Base-by-base conservation (phyloP, 1,284 basidiomycete genomes). In the Apiotrichum sp. region DNA sequence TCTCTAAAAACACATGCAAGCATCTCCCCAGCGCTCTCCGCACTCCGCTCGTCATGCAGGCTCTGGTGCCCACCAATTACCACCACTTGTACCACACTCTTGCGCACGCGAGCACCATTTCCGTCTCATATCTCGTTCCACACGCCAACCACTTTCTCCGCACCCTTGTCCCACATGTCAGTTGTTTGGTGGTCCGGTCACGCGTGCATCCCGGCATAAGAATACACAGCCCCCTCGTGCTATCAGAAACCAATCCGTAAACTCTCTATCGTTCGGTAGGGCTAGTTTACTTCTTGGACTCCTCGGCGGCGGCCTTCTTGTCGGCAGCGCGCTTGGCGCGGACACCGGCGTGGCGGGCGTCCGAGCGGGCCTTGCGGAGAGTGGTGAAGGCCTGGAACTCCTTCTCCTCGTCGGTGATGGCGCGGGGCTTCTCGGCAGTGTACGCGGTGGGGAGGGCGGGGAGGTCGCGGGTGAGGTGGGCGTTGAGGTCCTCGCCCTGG, bases 361-460 rank as follows among this genome's bases (percentile, higher is more conserved):
- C 82, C 66, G 92, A 88, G 69, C 93, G 89, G 65, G 86, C 85
- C 64, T 83, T 79, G 73, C 96, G 93, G 73, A 98, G 89, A 67
- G 91, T 84, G 77, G 83, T 84, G 86, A 84, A 98, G 16, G 93
- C 92, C 72, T 88, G 73, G 81, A 91, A 88, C 66, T 87, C 84
- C 77, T 87, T 89, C 80, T 99, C 95, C 74, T 92, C 90, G 56
- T 81, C 79, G 65, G 92, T 92, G 78, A 98, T 98, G 79, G 89
- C 87, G 76, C 95, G 90, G 72, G 96, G 93, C 55, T 83, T 80
- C 80, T 98, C 96, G 70, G 81, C 82, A 58, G 79, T 77, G 77
- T 83, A 85, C 58, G 83, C 72, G 57, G 83, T 73, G 59, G 89
- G 86, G 63, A 95, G 80, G 60, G 91, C 81, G 69, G 89, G 72